Percentiles rank a stretch among this genome's conserved stretches.
phyloP scores from a whole-genome alignment of 495 filamentous ascomycete genomes.

The Penicillium longicatenatum region DNA sequence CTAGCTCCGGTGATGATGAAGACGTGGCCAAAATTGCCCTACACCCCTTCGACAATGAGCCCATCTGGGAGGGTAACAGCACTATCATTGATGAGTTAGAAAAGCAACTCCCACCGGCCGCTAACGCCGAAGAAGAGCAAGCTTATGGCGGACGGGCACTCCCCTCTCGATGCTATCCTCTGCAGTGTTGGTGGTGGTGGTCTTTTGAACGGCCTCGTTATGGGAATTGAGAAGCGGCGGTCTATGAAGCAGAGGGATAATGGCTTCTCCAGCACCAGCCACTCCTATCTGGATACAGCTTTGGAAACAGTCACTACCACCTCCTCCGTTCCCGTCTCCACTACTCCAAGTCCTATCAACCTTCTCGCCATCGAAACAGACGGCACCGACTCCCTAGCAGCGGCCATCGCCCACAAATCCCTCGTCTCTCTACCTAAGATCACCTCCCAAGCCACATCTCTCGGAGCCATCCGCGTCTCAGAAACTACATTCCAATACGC shows the following conservation, averaged over 20 bases:
- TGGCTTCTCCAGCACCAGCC: constrained; percentile 14
- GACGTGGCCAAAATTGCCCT: constrained; percentile 77
- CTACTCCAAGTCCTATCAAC: constrained; percentile 36
- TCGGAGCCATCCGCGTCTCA: constrained; percentile 77
- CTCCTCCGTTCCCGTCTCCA: constrained; percentile 4
- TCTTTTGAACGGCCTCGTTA: constrained; percentile 75
- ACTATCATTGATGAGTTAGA: constrained; percentile 75
- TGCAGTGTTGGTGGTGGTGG: constrained; percentile 91
- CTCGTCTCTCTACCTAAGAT: constrained; percentile 71
- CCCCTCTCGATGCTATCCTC: constrained; percentile 65
- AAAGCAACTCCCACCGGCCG: constrained; percentile 51
- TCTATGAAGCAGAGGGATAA: constrained; percentile 21
- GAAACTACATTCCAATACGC: constrained; percentile 69
- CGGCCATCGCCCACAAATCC: constrained; percentile 58
- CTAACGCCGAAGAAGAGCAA: constrained; percentile 35
- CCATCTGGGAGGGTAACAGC: constrained; percentile 79
- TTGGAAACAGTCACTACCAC: neutral
- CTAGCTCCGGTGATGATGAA: constrained; percentile 30
- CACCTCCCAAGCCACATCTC: constrained; percentile 75
- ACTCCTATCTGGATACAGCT: constrained; percentile 20
- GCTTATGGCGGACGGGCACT: constrained; percentile 36
- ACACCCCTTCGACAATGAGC: constrained; percentile 80
- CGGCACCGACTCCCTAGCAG: constrained; percentile 73
- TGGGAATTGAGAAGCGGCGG: constrained; percentile 62
- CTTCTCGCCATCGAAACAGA: constrained; percentile 82